A percentile compares a stretch with the other conserved stretches of the same genome.
Evolutionary conservation across 2,329 filamentous ascomycete species (phyloP).

Genomic region (Paracamarosporium sp.): DNA sequence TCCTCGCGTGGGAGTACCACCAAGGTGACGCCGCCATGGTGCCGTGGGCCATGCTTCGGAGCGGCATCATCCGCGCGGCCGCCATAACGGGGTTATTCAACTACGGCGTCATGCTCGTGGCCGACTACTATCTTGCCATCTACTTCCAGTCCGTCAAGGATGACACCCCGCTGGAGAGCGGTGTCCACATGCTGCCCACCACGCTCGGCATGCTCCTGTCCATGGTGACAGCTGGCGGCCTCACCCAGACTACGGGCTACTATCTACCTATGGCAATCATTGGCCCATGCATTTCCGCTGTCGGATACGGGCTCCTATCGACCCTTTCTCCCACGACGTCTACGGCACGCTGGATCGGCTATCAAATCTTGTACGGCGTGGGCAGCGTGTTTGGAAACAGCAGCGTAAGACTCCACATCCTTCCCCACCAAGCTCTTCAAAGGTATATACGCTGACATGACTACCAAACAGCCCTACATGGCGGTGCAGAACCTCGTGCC

Average conservation of each 20-base stretch:
- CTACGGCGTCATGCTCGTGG: conserved; percentile 61
- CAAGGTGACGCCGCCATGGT: conserved; percentile 69
- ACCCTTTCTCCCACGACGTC: conserved; percentile 6
- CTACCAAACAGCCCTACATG: conserved; percentile 17
- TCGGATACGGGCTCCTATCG: background rate
- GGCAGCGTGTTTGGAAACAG: conserved; percentile 46
- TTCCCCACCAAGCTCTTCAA: no score
- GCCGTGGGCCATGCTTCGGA: conserved; percentile 65
- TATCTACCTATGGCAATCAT: conserved; percentile 11
- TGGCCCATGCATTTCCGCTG: background rate
- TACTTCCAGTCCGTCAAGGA: conserved; percentile 72
- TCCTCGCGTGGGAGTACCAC: conserved; percentile 63
- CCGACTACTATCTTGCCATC: conserved; percentile 72
- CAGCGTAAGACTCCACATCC: background rate
- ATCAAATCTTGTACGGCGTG: conserved; percentile 22
- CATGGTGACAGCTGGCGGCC: background rate
- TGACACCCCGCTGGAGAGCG: conserved; percentile 59
- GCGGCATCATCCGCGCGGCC: conserved; percentile 60
- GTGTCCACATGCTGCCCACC: conserved; percentile 36
- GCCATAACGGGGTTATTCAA: conserved; percentile 55
- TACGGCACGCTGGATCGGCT: conserved; percentile 26
- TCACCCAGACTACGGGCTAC: conserved; percentile 4
- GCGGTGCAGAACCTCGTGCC: conserved; percentile 30
- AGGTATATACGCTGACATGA: no score
- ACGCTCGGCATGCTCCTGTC: background rate